These are phyloP conservation scores for Fusarium sp. DNA, from an alignment of 2,329 filamentous ascomycete genomes.

Conservation along the genomic window DNA sequence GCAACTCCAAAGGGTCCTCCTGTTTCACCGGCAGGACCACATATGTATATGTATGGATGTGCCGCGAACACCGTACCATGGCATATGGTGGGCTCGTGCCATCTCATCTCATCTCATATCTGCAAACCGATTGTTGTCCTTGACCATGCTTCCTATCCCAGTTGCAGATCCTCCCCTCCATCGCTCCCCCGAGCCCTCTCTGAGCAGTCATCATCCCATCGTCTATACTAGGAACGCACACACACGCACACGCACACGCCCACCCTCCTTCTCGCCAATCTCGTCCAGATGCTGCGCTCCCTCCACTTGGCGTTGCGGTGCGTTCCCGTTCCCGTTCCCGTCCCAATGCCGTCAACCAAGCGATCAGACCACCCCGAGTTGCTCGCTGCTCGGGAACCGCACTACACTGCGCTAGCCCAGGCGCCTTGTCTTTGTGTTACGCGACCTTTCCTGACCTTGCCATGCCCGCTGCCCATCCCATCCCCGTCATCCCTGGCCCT, in stretches of 20 bases:
- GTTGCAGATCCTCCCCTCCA: conserved; percentile 27
- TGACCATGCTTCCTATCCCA: conserved; percentile 13
- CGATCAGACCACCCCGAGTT: conserved; percentile 38
- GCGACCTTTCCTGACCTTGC: conserved; percentile 42
- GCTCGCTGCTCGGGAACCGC: conserved; percentile 10
- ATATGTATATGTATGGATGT: conserved; percentile 28
- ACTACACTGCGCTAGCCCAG: conserved; percentile 17
- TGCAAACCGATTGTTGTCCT: too few species aligned
- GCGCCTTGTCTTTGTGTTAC: conserved; percentile 43
- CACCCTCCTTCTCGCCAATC: conserved; percentile 33
- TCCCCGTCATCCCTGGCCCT: conserved; percentile 34
- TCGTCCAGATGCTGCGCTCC: conserved; percentile 20
- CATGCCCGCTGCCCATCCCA: conserved; percentile 30
- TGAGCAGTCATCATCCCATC: conserved; percentile 7
- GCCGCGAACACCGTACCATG: conserved; percentile 28
- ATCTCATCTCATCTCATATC: conserved; percentile 25
- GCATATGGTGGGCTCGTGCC: conserved; percentile 16
- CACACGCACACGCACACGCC: conserved; percentile 14
- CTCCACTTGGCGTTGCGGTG: conserved; percentile 37
- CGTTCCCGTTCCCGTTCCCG: neutral
- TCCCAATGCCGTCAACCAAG: neutral
- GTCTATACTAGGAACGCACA: conserved; percentile 15
- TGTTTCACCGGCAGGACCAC: neutral
- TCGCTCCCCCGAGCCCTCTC: neutral
- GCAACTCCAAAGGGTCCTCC: neutral